Base-by-base conservation (phyloP, 2,329 filamentous ascomycete species). In the Lachnellula subtilissima region DNA sequence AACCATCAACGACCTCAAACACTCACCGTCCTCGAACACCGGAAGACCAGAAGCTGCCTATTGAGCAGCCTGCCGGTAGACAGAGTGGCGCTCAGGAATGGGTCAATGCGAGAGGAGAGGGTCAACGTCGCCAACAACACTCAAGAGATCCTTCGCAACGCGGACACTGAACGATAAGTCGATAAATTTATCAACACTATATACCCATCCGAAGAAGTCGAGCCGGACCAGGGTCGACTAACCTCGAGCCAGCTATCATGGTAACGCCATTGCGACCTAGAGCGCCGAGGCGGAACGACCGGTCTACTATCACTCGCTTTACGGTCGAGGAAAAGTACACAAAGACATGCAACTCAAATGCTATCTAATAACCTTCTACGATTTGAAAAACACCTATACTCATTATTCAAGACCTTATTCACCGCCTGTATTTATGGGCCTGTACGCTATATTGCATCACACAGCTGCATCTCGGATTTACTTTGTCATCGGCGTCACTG, bases 1-100 rank as follows among this genome's bases (percentile, higher is more conserved):
- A 59, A 49, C 58, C 61, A 52, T 49, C 58, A 28, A 55, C 55
- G 43, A 56, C 54, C 5, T 9, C 39, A 46, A 51, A 37, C 22
- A 15, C 48, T 37, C 46, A 37, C 14, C 59, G 56, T 43, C 52
- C 63, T n/a, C 49, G 47, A 23, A 58, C 66, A 28, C 65, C 72
- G 5, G 80, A 82, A 48, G 83, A 86, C 59, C 78, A 80, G 61
- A 87, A 87, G 70, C 57, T 83, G 60, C 83, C 82, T 57, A 78
- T 78, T 40, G 83, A 86, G 70, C 78, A 83, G 61, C 81, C 78
- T 55, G 64, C 65, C n/a, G 76, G 72, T 35, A 72, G 76, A 61
- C 78, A 81, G 60, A 76, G 72, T 48, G 77, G 78, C 47, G 76
- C 78, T 42, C 68, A 77, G 15, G 78, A 81, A 65, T 81, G 78